phyloP scores from a whole-genome alignment of 495 filamentous ascomycete genomes.

The Penicillium crystallinum region DNA sequence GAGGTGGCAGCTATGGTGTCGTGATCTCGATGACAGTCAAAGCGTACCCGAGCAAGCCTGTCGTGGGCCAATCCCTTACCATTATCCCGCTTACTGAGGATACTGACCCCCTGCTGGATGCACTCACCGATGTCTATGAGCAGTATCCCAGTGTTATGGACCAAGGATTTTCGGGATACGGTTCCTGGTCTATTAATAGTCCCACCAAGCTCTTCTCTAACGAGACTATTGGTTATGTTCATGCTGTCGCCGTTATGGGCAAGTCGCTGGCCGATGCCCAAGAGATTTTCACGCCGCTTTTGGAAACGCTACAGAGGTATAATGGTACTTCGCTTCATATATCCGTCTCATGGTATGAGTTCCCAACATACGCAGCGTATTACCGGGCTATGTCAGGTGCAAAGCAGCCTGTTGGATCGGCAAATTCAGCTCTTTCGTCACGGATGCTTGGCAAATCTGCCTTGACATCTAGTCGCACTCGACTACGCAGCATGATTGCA shows the following conservation, averaged over 20 bases:
- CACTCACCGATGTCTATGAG: constrained; percentile 8
- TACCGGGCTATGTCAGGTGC: constrained; percentile 30
- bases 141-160: constrained; percentile 18
- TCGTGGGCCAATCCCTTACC: constrained; percentile 15
- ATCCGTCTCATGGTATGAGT: constrained; percentile 24
- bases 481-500: constrained; percentile 23
- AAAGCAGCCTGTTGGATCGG: constrained; percentile 17
- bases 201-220: constrained; percentile 19
- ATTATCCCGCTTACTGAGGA: constrained; percentile 12
- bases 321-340: constrained; percentile 25
- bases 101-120: constrained; percentile 9
- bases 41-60: constrained; percentile 26
- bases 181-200: constrained; percentile 28
- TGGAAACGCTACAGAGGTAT: constrained; percentile 18
- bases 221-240: constrained; percentile 29
- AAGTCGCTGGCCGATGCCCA: constrained; percentile 19
- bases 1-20: constrained; percentile 44
- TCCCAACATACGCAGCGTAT: constrained; percentile 29
- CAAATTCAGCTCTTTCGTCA: constrained; percentile 25
- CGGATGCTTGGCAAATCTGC: constrained; percentile 35
- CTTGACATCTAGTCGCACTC: constrained; percentile 16
- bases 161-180: constrained; percentile 32
- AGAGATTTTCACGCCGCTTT: constrained; percentile 16
- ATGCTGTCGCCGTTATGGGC: constrained; percentile 28
- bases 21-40: constrained; percentile 40